Base-by-base conservation (phyloP, 768 basidiomycete species). In the Lyophyllum semitale region DNA sequence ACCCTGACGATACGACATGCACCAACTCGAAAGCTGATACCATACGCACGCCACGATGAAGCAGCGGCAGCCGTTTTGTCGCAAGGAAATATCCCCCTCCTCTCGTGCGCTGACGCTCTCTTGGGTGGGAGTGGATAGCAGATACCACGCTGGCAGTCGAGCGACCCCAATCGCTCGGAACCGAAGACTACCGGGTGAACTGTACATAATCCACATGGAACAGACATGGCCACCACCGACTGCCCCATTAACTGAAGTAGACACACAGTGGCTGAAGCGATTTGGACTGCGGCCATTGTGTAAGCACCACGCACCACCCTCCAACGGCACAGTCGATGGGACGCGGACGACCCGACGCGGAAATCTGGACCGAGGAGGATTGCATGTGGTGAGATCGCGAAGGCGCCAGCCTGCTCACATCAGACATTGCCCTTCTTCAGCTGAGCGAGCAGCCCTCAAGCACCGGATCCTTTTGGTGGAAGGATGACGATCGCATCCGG, bases 61-160 rank as follows among this genome's bases (percentile, higher is more conserved):
- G 20, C 42, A 53, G 22, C 33, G 30, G 27, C 47, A 13, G 23
- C 18, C 51, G 35, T 20, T n/a, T 8, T 9, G 12, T 37, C 23
- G 12, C 52, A 22, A 15, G 22, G 33, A 33, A 13, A 4, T 20
- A 30, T 26, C 33, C 20, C 18, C 26, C 35, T 43, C 38, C 45
- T 35, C 53, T 52, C 58, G 45, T 52, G 32, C 37, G 50, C 50
- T 48, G 22, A 48, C 7, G 40, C 38, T 52, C 49, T 43, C 58
- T 42, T 29, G 41, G 40, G 58, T 45, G 44, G 48, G 22, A 52
- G 51, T 47, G 48, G 25, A 30, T 37, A 30, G 33, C 35, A 18
- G n/a, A 15, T 38, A 7, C 20, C n/a, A 25, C 30, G 4, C 47
- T n/a, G n/a, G n/a, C n/a, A n/a, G n/a, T n/a, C n/a, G n/a, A 37